Evolutionary conservation across 768 basidiomycete genomes (phyloP).

Genomic region (Kwoniella pini): DNA sequence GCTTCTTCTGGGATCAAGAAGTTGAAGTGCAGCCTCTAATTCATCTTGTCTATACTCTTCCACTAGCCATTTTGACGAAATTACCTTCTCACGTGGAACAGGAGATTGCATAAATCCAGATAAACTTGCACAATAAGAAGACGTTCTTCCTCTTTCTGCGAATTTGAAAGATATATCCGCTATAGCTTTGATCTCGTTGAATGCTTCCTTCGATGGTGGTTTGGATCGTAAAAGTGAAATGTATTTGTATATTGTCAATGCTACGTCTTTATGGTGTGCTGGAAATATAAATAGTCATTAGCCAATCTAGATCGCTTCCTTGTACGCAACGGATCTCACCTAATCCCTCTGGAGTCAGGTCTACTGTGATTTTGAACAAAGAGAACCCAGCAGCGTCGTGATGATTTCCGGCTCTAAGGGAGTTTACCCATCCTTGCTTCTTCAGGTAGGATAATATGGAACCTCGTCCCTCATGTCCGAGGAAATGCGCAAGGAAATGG

Average conservation of each 20-base stretch:
- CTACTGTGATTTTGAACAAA: slow-evolving; percentile 79
- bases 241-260: slow-evolving; percentile 75
- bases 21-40: slow-evolving; percentile 61
- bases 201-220: slow-evolving; percentile 61
- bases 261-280: slow-evolving; percentile 76
- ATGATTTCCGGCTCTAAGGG: slow-evolving; percentile 69
- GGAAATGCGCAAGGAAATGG: slow-evolving; percentile 71
- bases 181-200: slow-evolving; percentile 72
- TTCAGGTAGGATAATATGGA: slow-evolving; percentile 90
- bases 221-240: slow-evolving; percentile 55
- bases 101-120: slow-evolving; percentile 77
- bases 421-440: slow-evolving; percentile 79
- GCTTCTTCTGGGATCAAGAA: slow-evolving; percentile 67
- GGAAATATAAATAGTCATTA: too few species aligned
- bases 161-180: slow-evolving; percentile 78
- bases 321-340: slow-evolving; percentile 59
- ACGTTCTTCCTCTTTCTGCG: slow-evolving; percentile 76
- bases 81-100: slow-evolving; percentile 71
- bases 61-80: slow-evolving; percentile 70
- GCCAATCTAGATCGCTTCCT: too few species aligned
- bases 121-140: slow-evolving; percentile 74
- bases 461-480: slow-evolving; percentile 78
- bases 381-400: slow-evolving; percentile 73
- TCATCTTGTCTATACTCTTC: slow-evolving; percentile 70
- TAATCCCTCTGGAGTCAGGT: slow-evolving; percentile 82